A percentile compares a stretch with the other conserved stretches of the same genome.
Conservation (phyloP, 2,329 filamentous ascomycete genomes). For the Ophiosphaerella narmari region DNA sequence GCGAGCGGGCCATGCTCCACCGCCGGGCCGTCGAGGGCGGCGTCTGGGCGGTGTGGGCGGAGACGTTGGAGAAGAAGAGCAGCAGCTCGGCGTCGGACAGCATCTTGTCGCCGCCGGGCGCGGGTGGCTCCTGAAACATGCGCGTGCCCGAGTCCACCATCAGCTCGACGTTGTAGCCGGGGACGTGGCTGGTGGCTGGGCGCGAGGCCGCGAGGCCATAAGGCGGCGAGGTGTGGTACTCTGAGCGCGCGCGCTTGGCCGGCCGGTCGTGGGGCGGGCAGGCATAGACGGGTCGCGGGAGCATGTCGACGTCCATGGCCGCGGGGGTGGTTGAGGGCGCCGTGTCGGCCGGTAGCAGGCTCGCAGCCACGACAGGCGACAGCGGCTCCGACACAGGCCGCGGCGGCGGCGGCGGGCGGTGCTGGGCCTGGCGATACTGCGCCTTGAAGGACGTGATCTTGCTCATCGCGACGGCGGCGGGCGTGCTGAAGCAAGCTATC, state of each 20-base stretch:
- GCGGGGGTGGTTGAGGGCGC: slow-evolving; percentile 20
- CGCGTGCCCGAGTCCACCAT: slow-evolving; percentile 41
- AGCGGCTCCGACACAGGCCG: slow-evolving; percentile 43
- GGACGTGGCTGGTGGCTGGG: slow-evolving; percentile 54
- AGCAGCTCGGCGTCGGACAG: slow-evolving; percentile 54
- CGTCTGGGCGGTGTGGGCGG: slow-evolving; percentile 33
- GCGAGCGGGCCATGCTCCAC: slow-evolving; percentile 28
- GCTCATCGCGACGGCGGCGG: slow-evolving; percentile 32
- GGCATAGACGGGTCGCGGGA: slow-evolving; percentile 20
- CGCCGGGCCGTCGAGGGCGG: slow-evolving; percentile 34
- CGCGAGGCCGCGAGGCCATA: slow-evolving; percentile 44
- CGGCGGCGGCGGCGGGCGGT: slow-evolving; percentile 38
- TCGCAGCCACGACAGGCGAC: slow-evolving; percentile 34
- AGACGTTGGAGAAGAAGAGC: slow-evolving; percentile 48
- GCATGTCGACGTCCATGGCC: no score
- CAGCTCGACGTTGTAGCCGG: slow-evolving; percentile 47
- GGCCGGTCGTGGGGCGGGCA: slow-evolving; percentile 53
- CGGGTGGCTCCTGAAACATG: slow-evolving; percentile 31
- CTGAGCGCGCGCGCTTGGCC: slow-evolving; percentile 64
- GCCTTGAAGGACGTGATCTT: slow-evolving; percentile 40
- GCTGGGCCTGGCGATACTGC: slow-evolving; percentile 36
- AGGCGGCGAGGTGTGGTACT: slow-evolving; percentile 54
- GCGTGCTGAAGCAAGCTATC: slow-evolving; percentile 27
- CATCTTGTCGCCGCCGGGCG: slow-evolving; percentile 28
- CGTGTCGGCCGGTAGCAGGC: slow-evolving; percentile 16